Evolutionary conservation across 2,329 filamentous ascomycete species (phyloP), one percentile per base, ranked within the genome.

Genomic region (Paradendryphiella salina): DNA sequence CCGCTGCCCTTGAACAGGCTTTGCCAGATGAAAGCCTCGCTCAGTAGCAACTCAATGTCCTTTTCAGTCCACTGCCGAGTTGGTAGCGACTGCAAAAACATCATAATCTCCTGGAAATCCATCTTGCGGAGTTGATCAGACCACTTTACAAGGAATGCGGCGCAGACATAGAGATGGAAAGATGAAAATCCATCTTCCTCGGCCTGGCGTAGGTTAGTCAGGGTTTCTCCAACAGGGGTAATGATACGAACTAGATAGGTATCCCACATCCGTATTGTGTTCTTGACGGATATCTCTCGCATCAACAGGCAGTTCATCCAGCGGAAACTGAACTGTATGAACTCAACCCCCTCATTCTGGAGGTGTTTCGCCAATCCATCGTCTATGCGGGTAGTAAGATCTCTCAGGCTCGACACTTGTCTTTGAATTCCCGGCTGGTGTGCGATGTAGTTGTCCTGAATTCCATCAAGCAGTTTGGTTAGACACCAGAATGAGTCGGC

Each of bases 251-350:
- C 93, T 77, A 99, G 83, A 76, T 99, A 99, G 20, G 94, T 99
- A 74, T 99, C 94, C 94, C 94, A 99, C 94, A 99, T 99, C 63
- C 94, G 83, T 58, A 99, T 96, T 0, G 91, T 96, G 71, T 96
- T 97, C 72, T 87, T 89, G 50, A 99, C 93, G 70, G 89, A 96
- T 59, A 99, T 89, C 76, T 99, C 94, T 57, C 94, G 84, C 94
- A 99, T 99, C 59, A 99, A 80, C 44, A 99, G 83, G 73, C 94
- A 99, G 68, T 99, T 99, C 94, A 99, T 99, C 94, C 94, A 99
- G 49, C 94, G 83, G 72, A 99, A 99, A 74, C 91, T 96, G 76
- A 99, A 99, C 70, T 99, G 94, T 66, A 99, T 99, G 69, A 99
- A 99, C 71, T 99, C 94, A 21, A 99, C 90, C 26, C 91, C 87